A percentile compares a stretch with the other conserved stretches of the same genome.
Conservation (phyloP, 2,329 filamentous ascomycete genomes). For the Blastomyces emzantsi region DNA sequence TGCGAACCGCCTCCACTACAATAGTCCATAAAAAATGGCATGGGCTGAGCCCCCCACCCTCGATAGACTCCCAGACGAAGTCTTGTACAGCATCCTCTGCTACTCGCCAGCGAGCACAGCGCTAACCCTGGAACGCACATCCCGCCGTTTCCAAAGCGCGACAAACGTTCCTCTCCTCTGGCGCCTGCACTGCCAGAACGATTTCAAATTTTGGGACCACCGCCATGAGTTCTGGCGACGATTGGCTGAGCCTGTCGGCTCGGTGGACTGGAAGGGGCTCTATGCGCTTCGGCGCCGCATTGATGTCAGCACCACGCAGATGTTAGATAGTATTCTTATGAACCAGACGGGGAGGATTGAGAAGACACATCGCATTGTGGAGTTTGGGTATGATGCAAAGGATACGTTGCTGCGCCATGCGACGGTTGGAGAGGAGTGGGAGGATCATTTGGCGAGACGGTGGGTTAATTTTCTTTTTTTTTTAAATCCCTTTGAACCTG, state of each 20-base stretch:
- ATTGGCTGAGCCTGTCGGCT: slow-evolving; percentile 43
- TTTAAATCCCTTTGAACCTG: background rate
- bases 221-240: slow-evolving; percentile 53
- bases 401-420: slow-evolving; percentile 66
- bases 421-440: slow-evolving; percentile 47
- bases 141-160: slow-evolving; percentile 55
- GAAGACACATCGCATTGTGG: slow-evolving; percentile 61
- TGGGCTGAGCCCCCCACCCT: slow-evolving; percentile 3
- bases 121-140: slow-evolving; percentile 50
- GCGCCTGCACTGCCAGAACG: slow-evolving; percentile 60
- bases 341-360: slow-evolving; percentile 60
- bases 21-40: background rate
- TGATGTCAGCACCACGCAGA: slow-evolving; percentile 44
- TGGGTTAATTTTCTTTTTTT: background rate
- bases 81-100: slow-evolving; percentile 68
- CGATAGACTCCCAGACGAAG: slow-evolving; percentile 62
- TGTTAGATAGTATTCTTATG: slow-evolving; percentile 61
- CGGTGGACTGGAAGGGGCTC: slow-evolving; percentile 65
- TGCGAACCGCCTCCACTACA: background rate
- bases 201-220: slow-evolving; percentile 67
- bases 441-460: slow-evolving; percentile 63
- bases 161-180: slow-evolving; percentile 68
- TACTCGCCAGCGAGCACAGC: slow-evolving; percentile 47
- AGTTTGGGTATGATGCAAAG: slow-evolving; percentile 77
- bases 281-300: slow-evolving; percentile 50